These are phyloP conservation scores for Seiridium cupressi DNA, from an alignment of 2,329 filamentous ascomycete genomes.

Conservation along the genomic window DNA sequence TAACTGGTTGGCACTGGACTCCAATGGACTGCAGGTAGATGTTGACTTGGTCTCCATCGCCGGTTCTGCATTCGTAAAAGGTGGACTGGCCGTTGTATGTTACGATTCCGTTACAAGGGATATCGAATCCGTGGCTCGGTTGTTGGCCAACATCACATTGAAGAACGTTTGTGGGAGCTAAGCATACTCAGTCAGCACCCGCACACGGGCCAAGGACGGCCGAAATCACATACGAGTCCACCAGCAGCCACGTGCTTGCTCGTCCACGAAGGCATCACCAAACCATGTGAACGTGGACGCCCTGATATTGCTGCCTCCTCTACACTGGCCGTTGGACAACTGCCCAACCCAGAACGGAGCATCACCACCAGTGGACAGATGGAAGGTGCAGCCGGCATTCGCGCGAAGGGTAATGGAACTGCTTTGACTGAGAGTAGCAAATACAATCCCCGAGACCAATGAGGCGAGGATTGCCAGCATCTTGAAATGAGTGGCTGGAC, in stretches of 20 bases:
- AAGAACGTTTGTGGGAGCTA: constrained; percentile 55
- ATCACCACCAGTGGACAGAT: constrained; percentile 44
- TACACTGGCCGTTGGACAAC: constrained; percentile 60
- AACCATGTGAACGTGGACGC: constrained; percentile 54
- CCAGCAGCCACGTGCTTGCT: constrained; percentile 58
- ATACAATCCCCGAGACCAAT: constrained; percentile 12
- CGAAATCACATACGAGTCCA: constrained; percentile 49
- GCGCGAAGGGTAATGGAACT: constrained; percentile 34
- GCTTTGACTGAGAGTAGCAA: constrained; percentile 9
- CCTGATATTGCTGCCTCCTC: constrained; percentile 48
- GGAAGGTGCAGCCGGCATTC: constrained; percentile 51
- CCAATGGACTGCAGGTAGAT: constrained; percentile 45
- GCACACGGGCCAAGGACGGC: background rate
- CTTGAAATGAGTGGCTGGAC: constrained; percentile 14
- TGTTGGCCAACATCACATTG: constrained; percentile 57
- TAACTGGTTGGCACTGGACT: constrained; percentile 47
- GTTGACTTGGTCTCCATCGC: constrained; percentile 52
- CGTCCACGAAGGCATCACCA: constrained; percentile 53
- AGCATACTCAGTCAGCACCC: constrained; percentile 13
- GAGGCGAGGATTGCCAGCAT: constrained; percentile 20
- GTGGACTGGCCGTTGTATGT: constrained; percentile 46
- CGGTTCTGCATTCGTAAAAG: constrained; percentile 63
- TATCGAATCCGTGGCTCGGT: constrained; percentile 53
- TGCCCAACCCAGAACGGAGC: constrained; percentile 54
- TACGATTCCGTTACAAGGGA: constrained; percentile 51